Base-by-base conservation (phyloP, 2,329 filamentous ascomycete species). In the Arthroderma sp. region DNA sequence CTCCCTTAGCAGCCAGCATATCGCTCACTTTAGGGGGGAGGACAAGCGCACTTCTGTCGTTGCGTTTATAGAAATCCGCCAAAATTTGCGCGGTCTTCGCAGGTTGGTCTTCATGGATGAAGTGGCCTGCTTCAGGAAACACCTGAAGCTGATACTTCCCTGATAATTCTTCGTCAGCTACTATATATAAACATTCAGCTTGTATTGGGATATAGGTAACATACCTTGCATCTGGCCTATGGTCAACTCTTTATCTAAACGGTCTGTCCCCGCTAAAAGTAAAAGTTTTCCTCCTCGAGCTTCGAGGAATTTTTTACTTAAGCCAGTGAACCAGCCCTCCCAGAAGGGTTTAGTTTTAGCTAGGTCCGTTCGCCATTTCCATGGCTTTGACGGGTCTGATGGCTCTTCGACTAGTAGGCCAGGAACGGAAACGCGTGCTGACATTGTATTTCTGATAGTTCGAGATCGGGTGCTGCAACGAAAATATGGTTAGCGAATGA, bases 171-270 rank as follows among this genome's bases (percentile, higher is more conserved):
- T 29, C 33, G 10, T 27, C 38, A 46, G 9, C 8, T 42, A 8
- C 29, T 38, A 10, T 27, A 29, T 15, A 8, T 10, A 4, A 11
- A 29, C 9, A 30, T 27, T 28, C 15, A 2, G 11, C 29, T 6
- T 22, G 29, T 36, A 33, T 45, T 38, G 28, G 7, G 33, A 29
- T 27, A 42, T 30, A 28, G 2, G 38, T 47, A 44, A 57, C 63
- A 54, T 67, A 83, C 85, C 88, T 70, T 95, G 88, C 88, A 95
- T 95, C 65, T 95, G 88, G 10, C 88, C 88, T 61, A 95, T 94
- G 62, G 85, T 94, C 57, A 95, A 66, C 58, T 94, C 88, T 52
- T 85, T 94, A 60, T 95, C 88, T 46, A 95, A 63, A 40, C 88
- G 73, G 65, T 95, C 89, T 7, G 88, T 94, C 11, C 88, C 88